These are phyloP conservation scores for Pseudogymnoascus sp. DNA, from an alignment of 2,329 filamentous ascomycete genomes.

Conservation along the genomic window DNA sequence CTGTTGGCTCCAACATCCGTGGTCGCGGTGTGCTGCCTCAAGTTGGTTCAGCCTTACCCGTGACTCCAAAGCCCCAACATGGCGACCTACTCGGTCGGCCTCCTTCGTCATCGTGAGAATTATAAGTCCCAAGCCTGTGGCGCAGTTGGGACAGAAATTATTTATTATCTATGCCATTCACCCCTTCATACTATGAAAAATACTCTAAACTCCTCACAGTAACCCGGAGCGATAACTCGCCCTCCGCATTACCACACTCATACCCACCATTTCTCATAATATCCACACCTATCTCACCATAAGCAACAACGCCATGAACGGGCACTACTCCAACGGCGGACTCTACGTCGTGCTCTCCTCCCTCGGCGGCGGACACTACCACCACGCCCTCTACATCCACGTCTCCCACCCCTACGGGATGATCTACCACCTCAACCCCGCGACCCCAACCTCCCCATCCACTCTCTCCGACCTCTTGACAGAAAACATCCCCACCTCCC, in stretches of 20 bases:
- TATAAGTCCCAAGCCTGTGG: background rate
- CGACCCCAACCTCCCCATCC: background rate
- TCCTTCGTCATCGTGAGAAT: background rate
- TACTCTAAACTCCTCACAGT: background rate
- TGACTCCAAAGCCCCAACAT: background rate
- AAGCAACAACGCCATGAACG: background rate
- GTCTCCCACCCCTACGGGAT: slow-evolving; percentile 2
- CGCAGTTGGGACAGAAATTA: background rate
- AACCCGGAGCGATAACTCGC: background rate
- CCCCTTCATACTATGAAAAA: background rate
- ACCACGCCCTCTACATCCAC: slow-evolving; percentile 3
- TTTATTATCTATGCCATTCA: background rate
- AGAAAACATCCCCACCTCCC: background rate
- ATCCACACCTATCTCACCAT: background rate
- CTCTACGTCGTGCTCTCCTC: background rate
- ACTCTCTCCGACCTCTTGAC: background rate
- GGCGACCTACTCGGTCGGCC: background rate
- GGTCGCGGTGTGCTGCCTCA: background rate
- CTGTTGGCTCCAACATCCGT: background rate
- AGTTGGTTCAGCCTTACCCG: background rate
- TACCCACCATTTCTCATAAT: background rate
- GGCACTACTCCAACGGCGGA: background rate
- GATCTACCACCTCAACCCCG: background rate
- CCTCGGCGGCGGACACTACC: background rate
- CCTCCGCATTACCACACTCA: background rate